These are phyloP conservation scores for Sugiyamaella xylanicola DNA, from an alignment of 1,139 yeast genomes.

Conservation along the genomic window DNA sequence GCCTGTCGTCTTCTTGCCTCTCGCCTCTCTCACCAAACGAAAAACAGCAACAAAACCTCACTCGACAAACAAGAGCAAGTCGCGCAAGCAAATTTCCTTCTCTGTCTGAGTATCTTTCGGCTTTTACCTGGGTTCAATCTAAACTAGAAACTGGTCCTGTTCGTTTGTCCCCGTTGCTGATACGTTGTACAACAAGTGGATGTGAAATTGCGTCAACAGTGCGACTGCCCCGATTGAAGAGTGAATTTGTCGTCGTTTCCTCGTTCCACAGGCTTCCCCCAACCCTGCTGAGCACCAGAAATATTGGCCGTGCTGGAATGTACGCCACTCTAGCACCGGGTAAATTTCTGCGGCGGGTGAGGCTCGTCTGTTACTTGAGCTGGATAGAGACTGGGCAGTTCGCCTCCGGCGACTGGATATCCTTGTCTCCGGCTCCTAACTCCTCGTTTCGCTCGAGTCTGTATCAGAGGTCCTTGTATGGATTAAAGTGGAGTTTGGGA, in stretches of 20 bases:
- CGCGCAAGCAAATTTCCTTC: slow-evolving; percentile 1
- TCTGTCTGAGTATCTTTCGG: neutral
- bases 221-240: slow-evolving; percentile 6
- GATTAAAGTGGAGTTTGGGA: too few relatives aligned
- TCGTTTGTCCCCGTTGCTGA: slow-evolving; percentile 13
- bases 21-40: neutral
- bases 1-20: neutral
- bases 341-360: neutral
- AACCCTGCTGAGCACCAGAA: slow-evolving; percentile 9
- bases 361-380: neutral
- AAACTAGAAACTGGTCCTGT: slow-evolving; percentile 9
- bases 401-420: neutral
- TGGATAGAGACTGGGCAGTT: too few relatives aligned
- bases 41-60: slow-evolving; percentile 7
- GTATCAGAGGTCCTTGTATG: too few relatives aligned
- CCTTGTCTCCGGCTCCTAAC: too few relatives aligned
- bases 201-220: slow-evolving; percentile 12
- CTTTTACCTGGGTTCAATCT: slow-evolving; percentile 1
- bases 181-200: slow-evolving; percentile 7
- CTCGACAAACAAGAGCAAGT: slow-evolving; percentile 1
- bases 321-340: slow-evolving; percentile 2
- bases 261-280: slow-evolving; percentile 10
- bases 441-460: too few relatives aligned
- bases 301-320: slow-evolving; percentile 10
- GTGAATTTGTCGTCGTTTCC: slow-evolving; percentile 13